phyloP scores from a whole-genome alignment of 2,329 filamentous ascomycete species.

The Fusarium lateritium region DNA sequence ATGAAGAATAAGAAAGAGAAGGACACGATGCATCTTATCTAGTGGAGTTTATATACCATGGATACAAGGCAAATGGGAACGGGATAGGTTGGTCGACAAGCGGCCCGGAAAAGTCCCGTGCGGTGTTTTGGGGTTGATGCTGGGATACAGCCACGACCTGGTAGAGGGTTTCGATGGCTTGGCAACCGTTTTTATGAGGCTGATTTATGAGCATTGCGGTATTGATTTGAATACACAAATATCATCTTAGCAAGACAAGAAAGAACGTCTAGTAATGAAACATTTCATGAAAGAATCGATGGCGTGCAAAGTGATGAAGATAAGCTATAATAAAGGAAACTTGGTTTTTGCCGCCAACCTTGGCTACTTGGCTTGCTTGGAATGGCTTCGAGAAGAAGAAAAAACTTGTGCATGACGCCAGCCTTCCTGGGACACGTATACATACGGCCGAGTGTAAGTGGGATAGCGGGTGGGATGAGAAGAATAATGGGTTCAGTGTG shows the following conservation, averaged over 20 bases:
- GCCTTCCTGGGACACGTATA: constrained; percentile 18
- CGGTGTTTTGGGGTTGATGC: constrained; percentile 49
- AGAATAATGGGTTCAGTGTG: neutral
- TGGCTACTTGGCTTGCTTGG: neutral
- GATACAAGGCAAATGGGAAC: constrained; percentile 43
- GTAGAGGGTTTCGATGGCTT: constrained; percentile 38
- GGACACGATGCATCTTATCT: constrained; percentile 36
- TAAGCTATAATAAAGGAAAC: neutral
- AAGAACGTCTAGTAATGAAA: constrained; percentile 32
- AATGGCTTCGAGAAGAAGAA: neutral
- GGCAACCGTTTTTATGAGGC: constrained; percentile 34
- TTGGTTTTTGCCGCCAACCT: neutral
- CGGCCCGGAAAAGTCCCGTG: constrained; percentile 35
- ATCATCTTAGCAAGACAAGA: constrained; percentile 28
- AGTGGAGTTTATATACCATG: constrained; percentile 49
- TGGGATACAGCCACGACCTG: constrained; percentile 43
- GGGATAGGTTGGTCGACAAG: constrained; percentile 28
- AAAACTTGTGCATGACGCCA: neutral
- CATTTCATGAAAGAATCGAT: constrained; percentile 3
- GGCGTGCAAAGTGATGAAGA: neutral
- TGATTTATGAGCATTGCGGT: constrained; percentile 46
- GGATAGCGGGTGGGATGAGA: constrained; percentile 32
- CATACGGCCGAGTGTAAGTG: constrained; percentile 14
- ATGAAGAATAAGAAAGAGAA: constrained; percentile 6
- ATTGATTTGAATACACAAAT: constrained; percentile 25